phyloP scores from a whole-genome alignment of 352 stramenopile genomes.

The Pythium vanterpoolii region DNA sequence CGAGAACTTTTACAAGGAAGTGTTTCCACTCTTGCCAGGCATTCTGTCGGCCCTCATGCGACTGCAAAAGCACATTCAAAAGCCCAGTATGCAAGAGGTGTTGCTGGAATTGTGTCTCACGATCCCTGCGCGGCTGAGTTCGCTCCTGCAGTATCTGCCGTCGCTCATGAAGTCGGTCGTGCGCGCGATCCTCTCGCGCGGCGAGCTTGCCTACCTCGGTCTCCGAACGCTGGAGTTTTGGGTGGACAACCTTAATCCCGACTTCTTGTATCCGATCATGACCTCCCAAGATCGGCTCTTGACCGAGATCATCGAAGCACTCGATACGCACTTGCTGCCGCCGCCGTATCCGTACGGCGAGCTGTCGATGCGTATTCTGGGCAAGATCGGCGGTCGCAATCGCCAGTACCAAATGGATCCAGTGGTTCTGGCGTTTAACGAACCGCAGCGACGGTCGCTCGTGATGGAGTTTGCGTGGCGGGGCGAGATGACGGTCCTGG shows the following conservation, averaged over 20 bases:
- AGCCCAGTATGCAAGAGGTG: conserved; percentile 86
- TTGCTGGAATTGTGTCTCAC: conserved; percentile 96
- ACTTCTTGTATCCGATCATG: conserved; percentile 96
- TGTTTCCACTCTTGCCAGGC: conserved; percentile 92
- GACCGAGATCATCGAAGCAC: conserved; percentile 94
- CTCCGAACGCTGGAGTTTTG: conserved; percentile 97
- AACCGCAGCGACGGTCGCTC: conserved; percentile 44
- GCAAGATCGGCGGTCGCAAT: conserved; percentile 96
- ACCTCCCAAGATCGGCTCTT: conserved; percentile 86
- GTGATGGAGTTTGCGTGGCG: conserved; percentile 52
- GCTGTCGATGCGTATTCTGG: conserved; percentile 93
- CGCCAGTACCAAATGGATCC: conserved; percentile 88
- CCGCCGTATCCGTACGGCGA: conserved; percentile 97
- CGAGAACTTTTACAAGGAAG: conserved; percentile 97
- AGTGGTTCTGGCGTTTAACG: conserved; percentile 54
- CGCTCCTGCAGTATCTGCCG: conserved; percentile 96
- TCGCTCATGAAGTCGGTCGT: conserved; percentile 96
- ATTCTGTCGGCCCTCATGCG: conserved; percentile 93
- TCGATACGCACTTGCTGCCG: conserved; percentile 94
- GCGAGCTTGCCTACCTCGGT: conserved; percentile 95
- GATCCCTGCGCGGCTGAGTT: conserved; percentile 94
- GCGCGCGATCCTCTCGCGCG: conserved; percentile 90
- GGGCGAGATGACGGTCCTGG: neutral
- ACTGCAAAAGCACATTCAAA: conserved; percentile 88
- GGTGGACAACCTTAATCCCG: conserved; percentile 98